A percentile compares a stretch with the other conserved stretches of the same genome.
Conservation (phyloP, 176 grass and related monocot species). For the Elaeis guineensis region DNA sequence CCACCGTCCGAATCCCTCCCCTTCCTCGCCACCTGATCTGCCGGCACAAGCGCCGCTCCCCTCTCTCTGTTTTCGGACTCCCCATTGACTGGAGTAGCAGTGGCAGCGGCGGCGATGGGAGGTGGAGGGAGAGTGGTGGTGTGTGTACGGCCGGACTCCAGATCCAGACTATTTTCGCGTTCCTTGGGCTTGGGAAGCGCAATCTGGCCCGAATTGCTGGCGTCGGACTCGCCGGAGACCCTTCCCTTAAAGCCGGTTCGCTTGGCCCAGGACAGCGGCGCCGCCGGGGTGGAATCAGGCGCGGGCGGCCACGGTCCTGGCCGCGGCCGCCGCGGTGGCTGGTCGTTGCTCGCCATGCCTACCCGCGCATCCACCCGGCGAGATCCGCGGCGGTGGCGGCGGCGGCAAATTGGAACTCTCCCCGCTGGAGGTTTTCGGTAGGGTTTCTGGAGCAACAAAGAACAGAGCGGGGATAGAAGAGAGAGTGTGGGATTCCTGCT, state of each 20-base stretch:
- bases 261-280: constrained; percentile 88
- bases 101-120: constrained; percentile 17
- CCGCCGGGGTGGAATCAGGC: constrained; percentile 14
- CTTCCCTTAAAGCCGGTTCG: constrained; percentile 65
- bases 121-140: constrained; percentile 22
- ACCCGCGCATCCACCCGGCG: neutral
- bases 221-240: constrained; percentile 49
- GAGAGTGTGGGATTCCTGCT: no score
- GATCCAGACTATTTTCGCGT: constrained; percentile 36
- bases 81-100: constrained; percentile 6
- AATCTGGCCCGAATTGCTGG: constrained; percentile 44
- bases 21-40: constrained; percentile 21
- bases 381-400: no score
- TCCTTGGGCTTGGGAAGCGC: constrained; percentile 39
- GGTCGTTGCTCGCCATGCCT: constrained; percentile 13
- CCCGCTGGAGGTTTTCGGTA: no score
- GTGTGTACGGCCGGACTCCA: constrained; percentile 52
- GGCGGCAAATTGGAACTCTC: no score
- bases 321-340: constrained; percentile 39
- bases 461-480: no score
- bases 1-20: constrained; percentile 45
- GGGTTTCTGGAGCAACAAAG: no score
- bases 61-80: constrained; percentile 7
- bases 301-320: constrained; percentile 71
- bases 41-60: neutral